Conservation (phyloP, 306 rosid genomes). For the Luffa acutangula region DNA sequence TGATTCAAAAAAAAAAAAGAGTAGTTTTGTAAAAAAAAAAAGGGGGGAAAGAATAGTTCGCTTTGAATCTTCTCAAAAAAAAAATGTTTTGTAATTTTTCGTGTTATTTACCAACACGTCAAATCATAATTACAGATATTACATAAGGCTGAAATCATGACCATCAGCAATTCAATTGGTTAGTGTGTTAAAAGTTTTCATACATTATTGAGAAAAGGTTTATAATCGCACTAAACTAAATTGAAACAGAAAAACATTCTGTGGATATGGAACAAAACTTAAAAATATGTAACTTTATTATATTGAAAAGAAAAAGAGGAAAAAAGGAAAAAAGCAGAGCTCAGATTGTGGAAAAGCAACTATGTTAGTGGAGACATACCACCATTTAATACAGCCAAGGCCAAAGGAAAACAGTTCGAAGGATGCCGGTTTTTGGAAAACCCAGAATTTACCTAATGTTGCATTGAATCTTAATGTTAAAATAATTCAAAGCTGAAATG, state of each 20-base stretch:
- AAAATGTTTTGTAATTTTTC: not conserved
- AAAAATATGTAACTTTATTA: not conserved
- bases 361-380: constrained; percentile 4
- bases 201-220: not conserved
- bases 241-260: not conserved
- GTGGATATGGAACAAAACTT: not conserved
- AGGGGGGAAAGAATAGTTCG: too few relatives aligned
- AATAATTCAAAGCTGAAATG: not conserved
- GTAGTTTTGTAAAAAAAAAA: not conserved
- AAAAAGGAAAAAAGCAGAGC: not conserved
- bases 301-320: not conserved
- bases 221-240: not conserved
- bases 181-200: not conserved
- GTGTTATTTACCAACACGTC: not conserved
- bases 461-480: not conserved
- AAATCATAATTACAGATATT: not conserved
- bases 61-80: too few relatives aligned
- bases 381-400: constrained; percentile 9
- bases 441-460: constrained; percentile 1
- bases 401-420: not conserved
- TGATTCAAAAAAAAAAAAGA: too few relatives aligned
- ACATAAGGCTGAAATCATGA: not conserved
- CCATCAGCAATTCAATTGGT: constrained; percentile 4
- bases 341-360: not conserved
- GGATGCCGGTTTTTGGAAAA: constrained; percentile 7